These are phyloP conservation scores for Croton laevigatus DNA, from an alignment of 441 rosid species.

Conservation along the genomic window DNA sequence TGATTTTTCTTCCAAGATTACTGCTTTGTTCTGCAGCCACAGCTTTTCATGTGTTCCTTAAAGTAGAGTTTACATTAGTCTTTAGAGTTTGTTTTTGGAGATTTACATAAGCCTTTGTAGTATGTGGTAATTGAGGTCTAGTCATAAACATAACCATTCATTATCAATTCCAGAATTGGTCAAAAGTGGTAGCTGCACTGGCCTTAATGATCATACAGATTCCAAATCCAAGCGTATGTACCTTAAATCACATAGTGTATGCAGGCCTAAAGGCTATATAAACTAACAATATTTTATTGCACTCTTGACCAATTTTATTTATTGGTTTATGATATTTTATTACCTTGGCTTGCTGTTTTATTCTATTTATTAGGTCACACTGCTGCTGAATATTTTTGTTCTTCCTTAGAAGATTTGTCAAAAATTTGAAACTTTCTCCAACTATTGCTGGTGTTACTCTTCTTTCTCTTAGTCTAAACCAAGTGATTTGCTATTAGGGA, in stretches of 20 bases:
- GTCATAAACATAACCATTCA: not conserved
- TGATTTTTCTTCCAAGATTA: too few relatives aligned
- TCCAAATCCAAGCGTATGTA: constrained; percentile 53
- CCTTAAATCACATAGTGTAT: constrained; percentile 43
- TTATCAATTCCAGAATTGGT: constrained; percentile 8
- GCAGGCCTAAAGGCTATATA: constrained; percentile 75
- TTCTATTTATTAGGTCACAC: constrained; percentile 85
- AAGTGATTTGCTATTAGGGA: too few relatives aligned
- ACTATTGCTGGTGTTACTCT: constrained; percentile 84
- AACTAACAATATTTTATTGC: constrained; percentile 77
- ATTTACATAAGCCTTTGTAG: too few relatives aligned
- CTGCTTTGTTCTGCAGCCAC: too few relatives aligned
- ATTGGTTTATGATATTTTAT: constrained; percentile 47
- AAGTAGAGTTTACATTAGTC: too few relatives aligned
- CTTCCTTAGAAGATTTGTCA: constrained; percentile 72
- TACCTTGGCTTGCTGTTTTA: constrained; percentile 61
- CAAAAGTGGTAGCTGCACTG: constrained; percentile 29
- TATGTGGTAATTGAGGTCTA: too few relatives aligned
- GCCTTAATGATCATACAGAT: constrained; percentile 39
- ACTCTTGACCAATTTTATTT: constrained; percentile 48
- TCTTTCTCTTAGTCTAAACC: too few relatives aligned
- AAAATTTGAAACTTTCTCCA: constrained; percentile 71
- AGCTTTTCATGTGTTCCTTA: too few relatives aligned
- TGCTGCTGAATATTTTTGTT: constrained; percentile 79
- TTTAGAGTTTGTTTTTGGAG: too few relatives aligned